Evolutionary conservation across 2,329 filamentous ascomycete species (phyloP).

Genomic region (Fusarium temperatum): DNA sequence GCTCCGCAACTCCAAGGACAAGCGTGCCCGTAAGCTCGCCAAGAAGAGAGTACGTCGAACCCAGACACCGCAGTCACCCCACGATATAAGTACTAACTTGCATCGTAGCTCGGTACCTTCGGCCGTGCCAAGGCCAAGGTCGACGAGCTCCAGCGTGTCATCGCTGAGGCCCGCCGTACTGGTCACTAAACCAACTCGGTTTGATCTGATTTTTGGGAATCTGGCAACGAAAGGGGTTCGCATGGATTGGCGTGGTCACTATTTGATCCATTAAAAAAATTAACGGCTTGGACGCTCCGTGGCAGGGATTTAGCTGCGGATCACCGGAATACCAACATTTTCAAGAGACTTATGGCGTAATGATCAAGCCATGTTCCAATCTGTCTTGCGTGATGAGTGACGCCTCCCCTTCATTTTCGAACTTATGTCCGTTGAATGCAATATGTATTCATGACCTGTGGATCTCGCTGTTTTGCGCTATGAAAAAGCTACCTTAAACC

Average conservation of each 20-base stretch:
- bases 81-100: conserved; percentile 37
- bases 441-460: background rate
- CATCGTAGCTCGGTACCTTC: conserved; percentile 89
- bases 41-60: conserved; percentile 88
- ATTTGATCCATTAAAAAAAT: conserved; percentile 46
- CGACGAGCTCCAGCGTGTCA: conserved; percentile 97
- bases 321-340: conserved; percentile 49
- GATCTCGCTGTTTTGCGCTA: background rate
- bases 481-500: background rate
- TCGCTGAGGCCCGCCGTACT: conserved; percentile 86
- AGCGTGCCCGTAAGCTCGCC: conserved; percentile 97
- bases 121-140: conserved; percentile 99
- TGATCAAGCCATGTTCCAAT: conserved; percentile 28
- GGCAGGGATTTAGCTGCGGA: conserved; percentile 45
- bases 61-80: background rate
- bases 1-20: conserved; percentile 99
- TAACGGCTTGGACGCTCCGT: conserved; percentile 46
- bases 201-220: conserved; percentile 42
- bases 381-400: background rate
- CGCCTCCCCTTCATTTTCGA: background rate
- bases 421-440: background rate
- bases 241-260: conserved; percentile 51
- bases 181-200: conserved; percentile 65
- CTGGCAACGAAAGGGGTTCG: conserved; percentile 42
- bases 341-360: conserved; percentile 42